Conservation (phyloP, 2,329 filamentous ascomycete species). For the Lachnellula subtilissima region DNA sequence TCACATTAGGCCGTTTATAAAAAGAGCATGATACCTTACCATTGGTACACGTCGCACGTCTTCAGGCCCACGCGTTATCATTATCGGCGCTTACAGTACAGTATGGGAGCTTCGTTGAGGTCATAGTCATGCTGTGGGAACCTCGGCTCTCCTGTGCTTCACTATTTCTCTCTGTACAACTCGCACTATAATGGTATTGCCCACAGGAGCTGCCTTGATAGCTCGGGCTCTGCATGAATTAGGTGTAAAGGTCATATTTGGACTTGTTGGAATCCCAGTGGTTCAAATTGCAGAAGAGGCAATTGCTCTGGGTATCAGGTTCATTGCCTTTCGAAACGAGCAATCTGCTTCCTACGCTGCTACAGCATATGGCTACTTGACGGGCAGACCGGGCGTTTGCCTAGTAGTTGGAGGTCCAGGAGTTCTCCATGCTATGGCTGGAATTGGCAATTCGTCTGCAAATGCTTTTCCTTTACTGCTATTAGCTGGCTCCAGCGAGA, state of each 20-base stretch:
- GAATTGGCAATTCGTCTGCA: slow-evolving; percentile 47
- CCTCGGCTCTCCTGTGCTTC: slow-evolving; percentile 5
- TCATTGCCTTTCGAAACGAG: slow-evolving; percentile 55
- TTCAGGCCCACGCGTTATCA: not conserved
- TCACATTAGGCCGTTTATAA: not conserved
- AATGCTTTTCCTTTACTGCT: slow-evolving; percentile 52
- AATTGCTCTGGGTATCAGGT: slow-evolving; percentile 51
- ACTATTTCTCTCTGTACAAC: not conserved
- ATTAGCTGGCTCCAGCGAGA: slow-evolving; percentile 49
- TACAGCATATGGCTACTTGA: slow-evolving; percentile 54
- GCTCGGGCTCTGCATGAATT: slow-evolving; percentile 26
- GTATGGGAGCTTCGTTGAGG: not conserved
- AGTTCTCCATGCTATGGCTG: slow-evolving; percentile 53
- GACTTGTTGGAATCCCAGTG: slow-evolving; percentile 34
- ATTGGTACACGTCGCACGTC: slow-evolving; percentile 7
- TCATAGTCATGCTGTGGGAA: not conserved
- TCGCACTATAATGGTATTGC: slow-evolving; percentile 9
- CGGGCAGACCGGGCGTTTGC: slow-evolving; percentile 50
- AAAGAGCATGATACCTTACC: not conserved
- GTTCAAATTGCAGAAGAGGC: slow-evolving; percentile 54
- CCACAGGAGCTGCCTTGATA: slow-evolving; percentile 25
- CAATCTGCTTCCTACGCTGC: slow-evolving; percentile 55
- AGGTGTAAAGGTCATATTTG: slow-evolving; percentile 28
- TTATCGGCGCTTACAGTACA: not conserved
- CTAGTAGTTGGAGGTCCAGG: slow-evolving; percentile 56